phyloP scores from a whole-genome alignment of 257 asterid species.

The Linaria vulgaris region DNA sequence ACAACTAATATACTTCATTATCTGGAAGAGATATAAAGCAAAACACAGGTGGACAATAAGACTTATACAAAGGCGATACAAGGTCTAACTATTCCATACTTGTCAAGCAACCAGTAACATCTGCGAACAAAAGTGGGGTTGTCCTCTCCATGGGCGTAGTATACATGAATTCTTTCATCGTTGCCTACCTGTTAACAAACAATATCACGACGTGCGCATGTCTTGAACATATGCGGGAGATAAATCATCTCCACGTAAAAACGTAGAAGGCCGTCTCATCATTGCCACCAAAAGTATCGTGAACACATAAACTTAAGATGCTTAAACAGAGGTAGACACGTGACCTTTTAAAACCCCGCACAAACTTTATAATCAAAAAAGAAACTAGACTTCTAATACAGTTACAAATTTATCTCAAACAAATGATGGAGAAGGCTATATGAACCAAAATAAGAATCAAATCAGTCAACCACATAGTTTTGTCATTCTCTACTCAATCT shows the following conservation, averaged over 20 bases:
- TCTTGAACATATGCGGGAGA: constrained; percentile 4
- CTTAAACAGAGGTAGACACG: no score
- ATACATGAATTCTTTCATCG: constrained; percentile 95
- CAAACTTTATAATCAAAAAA: no score
- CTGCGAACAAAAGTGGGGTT: constrained; percentile 91
- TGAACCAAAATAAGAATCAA: no score
- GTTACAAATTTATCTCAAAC: no score
- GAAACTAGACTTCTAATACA: no score
- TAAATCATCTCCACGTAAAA: constrained; percentile 10
- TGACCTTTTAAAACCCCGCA: no score
- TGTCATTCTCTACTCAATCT: no score
- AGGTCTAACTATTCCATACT: constrained; percentile 50
- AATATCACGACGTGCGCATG: constrained; percentile 25
- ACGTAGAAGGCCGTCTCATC: no score
- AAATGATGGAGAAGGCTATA: no score
- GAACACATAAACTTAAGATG: no score
- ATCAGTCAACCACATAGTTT: no score
- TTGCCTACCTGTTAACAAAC: constrained; percentile 72
- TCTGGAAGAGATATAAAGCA: constrained; percentile 17
- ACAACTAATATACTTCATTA: constrained; percentile 17
- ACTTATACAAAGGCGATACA: constrained; percentile 16
- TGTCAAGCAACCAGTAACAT: constrained; percentile 98
- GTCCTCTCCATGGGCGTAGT: constrained; percentile 98
- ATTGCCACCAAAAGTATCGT: no score
- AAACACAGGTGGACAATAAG: constrained; percentile 1